Base-by-base conservation (phyloP, 495 filamentous ascomycete species). In the Zalerion maritima region DNA sequence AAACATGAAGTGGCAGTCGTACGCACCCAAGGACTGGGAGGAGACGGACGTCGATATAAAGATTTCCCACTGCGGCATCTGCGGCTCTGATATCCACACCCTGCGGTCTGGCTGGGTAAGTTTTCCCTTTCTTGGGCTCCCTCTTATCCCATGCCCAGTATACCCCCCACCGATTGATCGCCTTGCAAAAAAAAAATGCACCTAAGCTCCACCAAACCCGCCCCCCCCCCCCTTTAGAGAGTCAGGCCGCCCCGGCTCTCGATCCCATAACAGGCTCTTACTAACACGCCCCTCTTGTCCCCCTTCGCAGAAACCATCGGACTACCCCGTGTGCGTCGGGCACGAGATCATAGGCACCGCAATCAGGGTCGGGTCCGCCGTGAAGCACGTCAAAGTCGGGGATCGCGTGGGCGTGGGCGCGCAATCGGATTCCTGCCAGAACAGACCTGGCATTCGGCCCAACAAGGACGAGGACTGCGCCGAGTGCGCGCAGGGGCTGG, bases 321-420 rank as follows among this genome's bases (percentile, higher is more conserved):
- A 64, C 20, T 86, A 85, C 49, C 80, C 81, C 17, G 73, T 66
- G 49, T 69, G 72, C 35, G 78, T 81, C 12, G 83, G 81, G 26
- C 83, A 89, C 54, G 85, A 94, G 45, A 85, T 94, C 26, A 69
- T 87, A 38, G 85, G 85, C 15, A 71, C 55, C 19, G 78, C 73
- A 2, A 70, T 81, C 16, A 71, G 72, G 16, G 62, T 87, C 14
- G 85, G 83, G 15, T 60, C 52, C 19, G 59, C 71, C 18, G 73
- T 62, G 4, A 72, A 72, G 29, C 59, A 63, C 21, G 58, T 91
- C 47, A 71, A 75, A 46, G 40, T 81, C 27, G 85, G 85, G 17
- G 84, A 93, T 45, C 71, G 82, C 20, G 81, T 89, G 19, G 86
- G 86, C 23, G 68, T 93, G 12, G 85, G 86, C 32, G 84, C 85